Conservation (phyloP, 179 eudicot species). For the Drosera spatulata region DNA sequence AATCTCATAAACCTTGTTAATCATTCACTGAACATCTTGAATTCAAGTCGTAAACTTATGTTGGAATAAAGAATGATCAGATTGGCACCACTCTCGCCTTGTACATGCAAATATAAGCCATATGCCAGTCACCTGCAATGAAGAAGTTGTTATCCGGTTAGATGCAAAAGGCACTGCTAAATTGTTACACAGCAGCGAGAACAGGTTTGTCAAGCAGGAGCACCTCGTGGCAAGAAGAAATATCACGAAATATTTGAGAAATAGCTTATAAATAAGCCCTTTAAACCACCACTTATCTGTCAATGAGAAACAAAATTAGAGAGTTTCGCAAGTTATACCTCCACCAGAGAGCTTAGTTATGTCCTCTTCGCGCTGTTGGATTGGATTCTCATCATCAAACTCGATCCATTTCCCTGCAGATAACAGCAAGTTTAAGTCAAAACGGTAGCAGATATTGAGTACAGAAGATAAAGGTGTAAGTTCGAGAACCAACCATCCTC, state of each 20-base stretch:
- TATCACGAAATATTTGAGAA: no score
- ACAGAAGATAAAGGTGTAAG: neutral
- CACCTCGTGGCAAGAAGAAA: no score
- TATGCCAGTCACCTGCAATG: conserved; percentile 95
- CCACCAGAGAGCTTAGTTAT: conserved; percentile 90
- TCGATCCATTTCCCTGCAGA: conserved; percentile 80
- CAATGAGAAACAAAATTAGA: no score
- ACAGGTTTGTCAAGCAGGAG: no score
- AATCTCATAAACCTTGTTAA: no score
- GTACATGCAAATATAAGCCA: conserved; percentile 99
- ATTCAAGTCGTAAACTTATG: no score
- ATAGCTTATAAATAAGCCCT: no score
- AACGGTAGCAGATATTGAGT: neutral
- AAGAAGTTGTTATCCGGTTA: neutral
- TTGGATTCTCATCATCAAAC: conserved; percentile 76
- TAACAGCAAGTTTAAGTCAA: conserved; percentile 2
- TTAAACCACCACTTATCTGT: no score
- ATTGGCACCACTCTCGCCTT: conserved; percentile 49
- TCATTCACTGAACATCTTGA: no score
- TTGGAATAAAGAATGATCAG: no score
- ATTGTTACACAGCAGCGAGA: neutral
- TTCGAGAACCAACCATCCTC: conserved; percentile 54
- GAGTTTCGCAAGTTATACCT: conserved; percentile 32
- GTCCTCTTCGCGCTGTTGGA: conserved; percentile 79
- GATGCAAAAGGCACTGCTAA: neutral